These are phyloP conservation scores for Agarophyton chilense DNA, from an alignment of 23 red algal species.

Conservation along the genomic window DNA sequence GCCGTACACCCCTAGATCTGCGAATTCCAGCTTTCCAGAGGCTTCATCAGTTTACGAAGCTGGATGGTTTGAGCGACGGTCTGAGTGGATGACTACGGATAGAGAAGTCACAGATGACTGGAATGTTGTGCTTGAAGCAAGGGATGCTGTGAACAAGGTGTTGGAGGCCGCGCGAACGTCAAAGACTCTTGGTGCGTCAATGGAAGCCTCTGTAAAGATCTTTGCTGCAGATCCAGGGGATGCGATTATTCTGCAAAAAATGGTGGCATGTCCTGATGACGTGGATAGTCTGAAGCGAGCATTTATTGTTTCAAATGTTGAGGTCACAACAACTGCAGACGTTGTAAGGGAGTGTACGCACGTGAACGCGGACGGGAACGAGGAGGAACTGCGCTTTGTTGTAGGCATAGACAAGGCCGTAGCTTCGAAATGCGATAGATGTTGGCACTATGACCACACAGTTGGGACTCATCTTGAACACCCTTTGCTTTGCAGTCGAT, in stretches of 20 bases:
- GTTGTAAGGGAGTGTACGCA: conserved; percentile 38
- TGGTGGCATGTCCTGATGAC: conserved; percentile 38
- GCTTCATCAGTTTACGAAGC: conserved; percentile 66
- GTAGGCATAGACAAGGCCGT: conserved; percentile 68
- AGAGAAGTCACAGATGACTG: conserved; percentile 41
- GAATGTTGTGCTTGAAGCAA: conserved; percentile 64
- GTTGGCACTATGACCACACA: conserved; percentile 83
- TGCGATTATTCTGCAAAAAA: conserved; percentile 19
- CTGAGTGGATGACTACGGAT: conserved; percentile 1
- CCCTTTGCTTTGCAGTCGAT: conserved; percentile 60
- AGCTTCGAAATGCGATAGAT: conserved; percentile 90
- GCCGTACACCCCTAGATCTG: conserved; percentile 57
- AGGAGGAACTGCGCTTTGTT: conserved; percentile 33
- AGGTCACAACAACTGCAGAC: conserved; percentile 33
- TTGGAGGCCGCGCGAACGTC: conserved; percentile 80
- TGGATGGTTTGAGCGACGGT: conserved; percentile 68
- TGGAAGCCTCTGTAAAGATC: conserved; percentile 80
- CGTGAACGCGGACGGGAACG: conserved; percentile 1
- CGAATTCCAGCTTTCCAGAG: conserved; percentile 24
- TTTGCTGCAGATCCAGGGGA: conserved; percentile 22
- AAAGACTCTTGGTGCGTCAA: conserved; percentile 80
- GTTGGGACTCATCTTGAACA: conserved; percentile 61
- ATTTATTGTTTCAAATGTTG: conserved; percentile 90
- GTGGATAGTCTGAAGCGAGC: conserved; percentile 82
- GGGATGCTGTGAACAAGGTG: conserved; percentile 89